Evolutionary conservation across 306 rosid species (phyloP), one percentile per base, ranked within the genome.

Genomic region (Vigna unguiculata): DNA sequence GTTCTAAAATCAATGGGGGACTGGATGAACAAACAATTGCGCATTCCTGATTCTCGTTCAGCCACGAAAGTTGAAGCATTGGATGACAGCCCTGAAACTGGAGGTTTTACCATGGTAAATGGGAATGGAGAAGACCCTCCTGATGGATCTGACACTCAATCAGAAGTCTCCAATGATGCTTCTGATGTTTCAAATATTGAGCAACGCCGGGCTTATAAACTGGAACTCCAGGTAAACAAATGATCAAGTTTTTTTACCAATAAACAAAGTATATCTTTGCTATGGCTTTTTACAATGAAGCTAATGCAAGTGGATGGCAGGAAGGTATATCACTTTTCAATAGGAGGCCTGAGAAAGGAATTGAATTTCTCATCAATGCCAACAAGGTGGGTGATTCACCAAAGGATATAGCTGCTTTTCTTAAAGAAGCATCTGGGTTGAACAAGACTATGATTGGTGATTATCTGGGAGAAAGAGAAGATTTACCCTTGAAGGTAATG

Each of bases 241-340:
- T 32, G 64, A 74, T 17, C 8, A 21, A 68, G 45, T 61, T 71
- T 81, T 63, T 74, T 62, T 70, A 34, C 40, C 40, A 7, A 34
- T 34, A 77, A 78, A 46, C 45, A 60, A 48, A 11, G 68, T 48
- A 79, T 71, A 49, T 78, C 76, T 61, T 43, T 64, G 24, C 83
- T 72, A 64, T 70, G 21, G 69, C 63, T 51, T 41, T 76, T 78
- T 66, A 49, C 73, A 36, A 32, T 71, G 80, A 87, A 82, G 54
- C 89, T 88, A 76, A 90, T 85, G 71, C 75, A 77, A 79, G 78
- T 83, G 83, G 87, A 79, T 96, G 98, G 90, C 99, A 96, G 99
- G 98, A 96, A 92, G 99, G 99, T 86, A 91, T 96, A 87, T 91
- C 99, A 45, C 93, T 96, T 84, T 96, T 96, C 78, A 96, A 96